Conservation (phyloP, 139 green algal species). For the Micromonas commoda region DNA sequence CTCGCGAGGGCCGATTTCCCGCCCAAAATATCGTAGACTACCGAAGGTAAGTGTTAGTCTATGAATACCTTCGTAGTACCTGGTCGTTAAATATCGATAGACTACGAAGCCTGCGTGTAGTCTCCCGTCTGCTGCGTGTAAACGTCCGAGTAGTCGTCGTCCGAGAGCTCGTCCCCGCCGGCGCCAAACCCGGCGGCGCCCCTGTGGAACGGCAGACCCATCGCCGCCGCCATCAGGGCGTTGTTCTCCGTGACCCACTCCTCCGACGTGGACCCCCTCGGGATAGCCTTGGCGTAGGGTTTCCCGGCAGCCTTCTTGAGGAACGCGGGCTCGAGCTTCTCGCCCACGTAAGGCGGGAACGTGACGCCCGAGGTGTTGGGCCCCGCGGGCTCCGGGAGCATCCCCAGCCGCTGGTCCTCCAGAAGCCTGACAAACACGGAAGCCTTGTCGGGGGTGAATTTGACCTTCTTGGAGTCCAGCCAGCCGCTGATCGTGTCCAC, state of each 20-base stretch:
- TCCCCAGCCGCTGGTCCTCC: neutral
- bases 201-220: neutral
- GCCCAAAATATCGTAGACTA: too few relatives aligned
- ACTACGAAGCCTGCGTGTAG: too few relatives aligned
- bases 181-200: too few relatives aligned
- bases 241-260: neutral
- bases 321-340: neutral
- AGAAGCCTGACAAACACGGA: neutral
- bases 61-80: too few relatives aligned
- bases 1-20: too few relatives aligned
- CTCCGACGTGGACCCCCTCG: neutral
- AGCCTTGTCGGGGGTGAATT: neutral
- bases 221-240: neutral
- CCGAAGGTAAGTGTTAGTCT: too few relatives aligned
- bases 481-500: conserved; percentile 26
- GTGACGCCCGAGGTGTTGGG: neutral
- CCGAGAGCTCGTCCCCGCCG: too few relatives aligned
- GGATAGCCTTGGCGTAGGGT: neutral
- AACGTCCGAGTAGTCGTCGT: too few relatives aligned
- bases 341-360: conserved; percentile 1
- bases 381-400: neutral
- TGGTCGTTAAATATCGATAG: too few relatives aligned
- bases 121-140: too few relatives aligned
- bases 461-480: conserved; percentile 29
- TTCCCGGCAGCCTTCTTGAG: neutral